These are phyloP conservation scores for Mallotus repandus DNA, from an alignment of 441 rosid genomes.

Conservation along the genomic window DNA sequence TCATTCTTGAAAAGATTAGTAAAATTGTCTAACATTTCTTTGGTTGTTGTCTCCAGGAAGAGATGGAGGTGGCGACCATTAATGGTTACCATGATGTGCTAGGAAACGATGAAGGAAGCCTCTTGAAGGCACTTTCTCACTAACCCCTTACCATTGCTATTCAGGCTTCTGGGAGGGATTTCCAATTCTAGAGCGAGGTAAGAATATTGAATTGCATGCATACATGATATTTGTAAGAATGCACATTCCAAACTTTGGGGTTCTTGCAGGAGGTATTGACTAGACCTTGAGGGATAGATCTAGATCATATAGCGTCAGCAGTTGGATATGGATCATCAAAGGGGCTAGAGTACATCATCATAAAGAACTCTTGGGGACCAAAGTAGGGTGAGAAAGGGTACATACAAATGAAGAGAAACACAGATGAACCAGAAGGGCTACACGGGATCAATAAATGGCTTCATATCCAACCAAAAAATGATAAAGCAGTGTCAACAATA, in stretches of 20 bases:
- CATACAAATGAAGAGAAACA: constrained; percentile 71
- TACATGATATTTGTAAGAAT: background rate
- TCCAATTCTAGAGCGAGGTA: constrained; percentile 82
- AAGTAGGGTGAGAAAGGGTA: constrained; percentile 81
- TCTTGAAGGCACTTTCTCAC: constrained; percentile 64
- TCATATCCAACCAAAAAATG: constrained; percentile 64
- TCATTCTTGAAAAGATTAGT: background rate
- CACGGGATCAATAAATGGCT: constrained; percentile 81
- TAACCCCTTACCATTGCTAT: constrained; percentile 80
- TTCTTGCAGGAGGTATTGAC: constrained; percentile 61
- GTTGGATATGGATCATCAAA: constrained; percentile 70
- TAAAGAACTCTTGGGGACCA: constrained; percentile 80
- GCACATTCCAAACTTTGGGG: background rate
- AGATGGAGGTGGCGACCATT: constrained; percentile 44
- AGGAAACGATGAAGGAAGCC: constrained; percentile 47
- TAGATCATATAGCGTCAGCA: constrained; percentile 79
- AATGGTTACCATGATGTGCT: constrained; percentile 71
- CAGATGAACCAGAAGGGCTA: constrained; percentile 64
- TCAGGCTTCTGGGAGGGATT: constrained; percentile 73
- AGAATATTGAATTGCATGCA: constrained; percentile 5
- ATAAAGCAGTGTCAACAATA: background rate
- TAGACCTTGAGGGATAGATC: constrained; percentile 61
- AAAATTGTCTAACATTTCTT: background rate
- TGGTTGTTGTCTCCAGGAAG: constrained; percentile 37
- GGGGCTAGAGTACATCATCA: constrained; percentile 59